phyloP scores from a whole-genome alignment of 495 filamentous ascomycete species.

The Penicillium cosmopolitanum region DNA sequence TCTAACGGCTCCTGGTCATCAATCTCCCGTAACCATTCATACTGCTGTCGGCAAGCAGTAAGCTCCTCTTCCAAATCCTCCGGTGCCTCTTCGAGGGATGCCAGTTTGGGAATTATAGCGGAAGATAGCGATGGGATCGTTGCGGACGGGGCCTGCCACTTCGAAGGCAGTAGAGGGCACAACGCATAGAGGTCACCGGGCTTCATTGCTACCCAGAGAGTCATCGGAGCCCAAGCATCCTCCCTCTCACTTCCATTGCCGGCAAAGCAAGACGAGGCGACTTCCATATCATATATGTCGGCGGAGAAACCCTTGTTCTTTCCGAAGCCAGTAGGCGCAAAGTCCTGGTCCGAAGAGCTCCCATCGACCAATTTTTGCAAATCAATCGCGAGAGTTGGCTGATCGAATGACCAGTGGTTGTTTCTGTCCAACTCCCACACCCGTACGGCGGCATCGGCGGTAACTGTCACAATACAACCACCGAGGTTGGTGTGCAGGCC shows the following conservation, averaged over 20 bases:
- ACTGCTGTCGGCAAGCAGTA: conserved; percentile 62
- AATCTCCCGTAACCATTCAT: conserved; percentile 81
- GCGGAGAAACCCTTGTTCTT: conserved; percentile 81
- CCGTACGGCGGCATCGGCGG: conserved; percentile 79
- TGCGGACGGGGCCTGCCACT: conserved; percentile 77
- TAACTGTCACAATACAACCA: conserved; percentile 78
- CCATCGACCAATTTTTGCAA: conserved; percentile 81
- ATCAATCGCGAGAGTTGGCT: conserved; percentile 79
- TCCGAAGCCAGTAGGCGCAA: conserved; percentile 67
- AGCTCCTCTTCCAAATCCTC: conserved; percentile 56
- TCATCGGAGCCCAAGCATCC: conserved; percentile 87
- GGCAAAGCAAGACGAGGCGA: conserved; percentile 82
- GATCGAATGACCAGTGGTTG: conserved; percentile 82
- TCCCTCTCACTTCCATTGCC: conserved; percentile 64
- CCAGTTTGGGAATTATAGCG: conserved; percentile 67
- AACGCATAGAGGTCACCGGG: conserved; percentile 87
- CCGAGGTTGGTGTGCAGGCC: conserved; percentile 63
- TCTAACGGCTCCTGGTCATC: conserved; percentile 71
- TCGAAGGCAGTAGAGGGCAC: conserved; percentile 82
- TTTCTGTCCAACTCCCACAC: conserved; percentile 83
- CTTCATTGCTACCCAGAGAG: conserved; percentile 86
- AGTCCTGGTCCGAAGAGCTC: conserved; percentile 73
- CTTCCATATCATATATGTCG: conserved; percentile 83
- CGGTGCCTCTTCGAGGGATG: conserved; percentile 61
- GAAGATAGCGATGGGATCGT: conserved; percentile 77